Conservation (phyloP, 805 yeast genomes). For the Candida hispaniensis region DNA sequence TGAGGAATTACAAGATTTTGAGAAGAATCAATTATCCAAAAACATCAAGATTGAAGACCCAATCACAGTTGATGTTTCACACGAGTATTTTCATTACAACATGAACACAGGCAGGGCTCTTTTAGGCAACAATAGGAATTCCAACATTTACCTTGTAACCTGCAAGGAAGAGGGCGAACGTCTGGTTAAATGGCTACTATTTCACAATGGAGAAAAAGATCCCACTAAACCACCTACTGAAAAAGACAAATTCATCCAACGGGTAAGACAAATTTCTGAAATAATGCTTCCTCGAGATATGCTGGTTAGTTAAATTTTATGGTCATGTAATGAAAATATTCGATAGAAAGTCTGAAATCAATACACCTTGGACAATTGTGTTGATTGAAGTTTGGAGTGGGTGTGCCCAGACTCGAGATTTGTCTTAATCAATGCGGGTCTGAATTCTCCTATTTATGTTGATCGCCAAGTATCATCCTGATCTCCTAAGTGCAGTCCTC, state of each 20-base stretch:
- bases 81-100: constrained; percentile 10
- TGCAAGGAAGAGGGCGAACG: constrained; percentile 15
- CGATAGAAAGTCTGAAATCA: too few relatives aligned
- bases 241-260: constrained; percentile 14
- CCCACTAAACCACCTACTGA: constrained; percentile 15
- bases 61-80: constrained; percentile 2
- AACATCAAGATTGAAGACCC: constrained; percentile 5
- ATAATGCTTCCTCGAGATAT: constrained; percentile 14
- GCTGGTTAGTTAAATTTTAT: constrained; percentile 6
- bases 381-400: too few relatives aligned
- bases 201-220: constrained; percentile 14
- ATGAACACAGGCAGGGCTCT: constrained; percentile 10
- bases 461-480: too few relatives aligned
- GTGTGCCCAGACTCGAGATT: too few relatives aligned
- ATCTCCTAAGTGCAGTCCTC: too few relatives aligned
- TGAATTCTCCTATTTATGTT: too few relatives aligned
- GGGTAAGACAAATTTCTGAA: constrained; percentile 11
- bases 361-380: too few relatives aligned
- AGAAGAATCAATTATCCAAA: constrained; percentile 5
- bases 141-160: constrained; percentile 3
- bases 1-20: constrained; percentile 7
- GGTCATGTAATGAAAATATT: too few relatives aligned
- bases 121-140: constrained; percentile 7
- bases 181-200: constrained; percentile 12
- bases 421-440: too few relatives aligned